Percentiles rank a stretch among this genome's conserved stretches.
Evolutionary conservation across 495 filamentous ascomycete genomes (phyloP).

Genomic region (Aspergillus heteromorphus): DNA sequence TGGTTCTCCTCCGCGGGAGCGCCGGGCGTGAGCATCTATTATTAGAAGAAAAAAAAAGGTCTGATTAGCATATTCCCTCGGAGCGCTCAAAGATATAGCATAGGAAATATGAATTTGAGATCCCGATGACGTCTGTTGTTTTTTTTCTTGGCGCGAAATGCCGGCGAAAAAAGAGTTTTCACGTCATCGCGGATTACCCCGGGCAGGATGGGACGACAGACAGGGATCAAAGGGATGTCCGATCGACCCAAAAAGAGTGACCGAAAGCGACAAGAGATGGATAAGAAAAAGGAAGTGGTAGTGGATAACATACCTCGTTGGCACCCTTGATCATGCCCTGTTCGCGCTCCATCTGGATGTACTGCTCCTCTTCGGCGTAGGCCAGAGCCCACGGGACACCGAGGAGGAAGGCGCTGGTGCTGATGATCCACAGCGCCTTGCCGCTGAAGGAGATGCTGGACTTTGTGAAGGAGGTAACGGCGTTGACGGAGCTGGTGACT

Average conservation of each 20-base stretch:
- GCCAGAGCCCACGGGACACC: slow-evolving; percentile 91
- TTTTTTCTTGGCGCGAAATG: slow-evolving; percentile 7
- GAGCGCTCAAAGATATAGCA: not conserved
- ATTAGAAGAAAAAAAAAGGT: not conserved
- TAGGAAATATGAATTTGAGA: not conserved
- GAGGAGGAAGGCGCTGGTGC: slow-evolving; percentile 79
- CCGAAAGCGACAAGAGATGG: not conserved
- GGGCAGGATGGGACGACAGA: not conserved
- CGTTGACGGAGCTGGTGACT: slow-evolving; percentile 54
- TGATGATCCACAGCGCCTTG: slow-evolving; percentile 81
- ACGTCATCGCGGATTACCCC: not conserved
- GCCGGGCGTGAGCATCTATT: slow-evolving; percentile 46
- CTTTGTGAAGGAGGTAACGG: slow-evolving; percentile 54
- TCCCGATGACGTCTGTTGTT: not conserved
- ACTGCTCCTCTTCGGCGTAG: slow-evolving; percentile 90
- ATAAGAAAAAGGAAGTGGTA: not conserved
- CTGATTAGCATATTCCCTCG: slow-evolving; percentile 5
- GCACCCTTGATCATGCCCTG: slow-evolving; percentile 88
- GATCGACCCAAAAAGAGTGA: not conserved
- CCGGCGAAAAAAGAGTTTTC: slow-evolving; percentile 9
- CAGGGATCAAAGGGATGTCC: not conserved
- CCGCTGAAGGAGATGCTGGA: slow-evolving; percentile 63
- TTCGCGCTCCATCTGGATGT: slow-evolving; percentile 94
- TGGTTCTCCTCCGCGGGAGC: slow-evolving; percentile 29
- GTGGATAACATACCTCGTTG: slow-evolving; percentile 51